These are phyloP conservation scores for Geoglossum cookeanum DNA, from an alignment of 2,329 filamentous ascomycete species.

Conservation along the genomic window DNA sequence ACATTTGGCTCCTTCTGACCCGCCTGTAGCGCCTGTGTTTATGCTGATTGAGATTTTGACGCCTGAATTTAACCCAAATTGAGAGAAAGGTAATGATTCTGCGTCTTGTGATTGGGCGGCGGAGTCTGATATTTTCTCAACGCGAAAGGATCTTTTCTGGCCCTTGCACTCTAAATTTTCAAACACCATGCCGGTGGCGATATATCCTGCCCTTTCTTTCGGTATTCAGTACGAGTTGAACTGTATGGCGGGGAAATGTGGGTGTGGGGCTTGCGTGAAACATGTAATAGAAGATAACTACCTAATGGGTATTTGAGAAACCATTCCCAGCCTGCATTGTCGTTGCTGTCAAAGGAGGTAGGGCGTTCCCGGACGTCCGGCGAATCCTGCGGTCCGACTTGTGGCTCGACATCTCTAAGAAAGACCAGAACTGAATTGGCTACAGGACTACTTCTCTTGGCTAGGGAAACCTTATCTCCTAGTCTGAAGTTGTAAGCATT, in stretches of 20 bases:
- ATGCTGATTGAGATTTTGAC: not conserved
- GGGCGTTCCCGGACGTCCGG: constrained; percentile 7
- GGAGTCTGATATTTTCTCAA: not conserved
- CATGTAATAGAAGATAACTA: constrained; percentile 6
- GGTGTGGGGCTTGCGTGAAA: not conserved
- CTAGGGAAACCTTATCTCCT: constrained; percentile 46
- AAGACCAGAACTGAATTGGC: constrained; percentile 38
- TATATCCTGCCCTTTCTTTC: constrained; percentile 42
- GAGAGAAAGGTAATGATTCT: not conserved
- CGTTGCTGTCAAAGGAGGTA: constrained; percentile 12
- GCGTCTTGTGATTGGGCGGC: not conserved
- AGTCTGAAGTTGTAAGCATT: constrained; percentile 54
- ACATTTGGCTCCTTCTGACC: not conserved
- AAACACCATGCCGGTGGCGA: constrained; percentile 52
- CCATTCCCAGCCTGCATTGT: constrained; percentile 29
- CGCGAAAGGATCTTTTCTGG: constrained; percentile 37
- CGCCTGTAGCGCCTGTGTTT: not conserved
- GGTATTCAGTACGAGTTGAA: not conserved
- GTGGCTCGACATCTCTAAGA: constrained; percentile 35
- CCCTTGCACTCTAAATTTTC: constrained; percentile 40
- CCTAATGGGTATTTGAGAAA: constrained; percentile 24
- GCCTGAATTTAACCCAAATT: not conserved
- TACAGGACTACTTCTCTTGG: constrained; percentile 30
- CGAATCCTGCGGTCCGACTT: constrained; percentile 16
- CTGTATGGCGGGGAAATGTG: not conserved